These are phyloP conservation scores for Bruguiera hainesii DNA, from an alignment of 441 rosid genomes.

Conservation along the genomic window DNA sequence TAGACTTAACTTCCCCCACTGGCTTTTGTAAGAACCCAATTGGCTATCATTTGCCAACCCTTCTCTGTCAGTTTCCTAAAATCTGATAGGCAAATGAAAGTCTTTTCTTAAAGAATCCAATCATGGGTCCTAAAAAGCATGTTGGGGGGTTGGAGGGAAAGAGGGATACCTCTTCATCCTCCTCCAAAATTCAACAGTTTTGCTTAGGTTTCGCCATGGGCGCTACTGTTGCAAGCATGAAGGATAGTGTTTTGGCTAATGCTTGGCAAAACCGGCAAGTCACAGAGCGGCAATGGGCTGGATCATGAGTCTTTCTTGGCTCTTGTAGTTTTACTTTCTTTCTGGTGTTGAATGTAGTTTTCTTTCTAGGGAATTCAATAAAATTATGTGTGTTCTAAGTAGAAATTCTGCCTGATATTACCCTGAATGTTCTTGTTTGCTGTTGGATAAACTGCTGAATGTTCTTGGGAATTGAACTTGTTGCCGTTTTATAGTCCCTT, in stretches of 20 bases:
- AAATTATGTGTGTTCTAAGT: not conserved
- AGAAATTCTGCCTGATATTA: not conserved
- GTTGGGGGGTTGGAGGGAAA: constrained; percentile 20
- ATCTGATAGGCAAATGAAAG: constrained; percentile 31
- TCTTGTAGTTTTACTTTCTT: constrained; percentile 14
- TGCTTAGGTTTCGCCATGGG: constrained; percentile 31
- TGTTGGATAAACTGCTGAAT: constrained; percentile 7
- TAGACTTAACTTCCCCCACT: constrained; percentile 31
- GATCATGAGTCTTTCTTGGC: constrained; percentile 32
- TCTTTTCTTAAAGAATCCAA: constrained; percentile 25
- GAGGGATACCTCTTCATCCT: constrained; percentile 3
- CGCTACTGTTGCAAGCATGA: not conserved
- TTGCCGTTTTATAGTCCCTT: no score
- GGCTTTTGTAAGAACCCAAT: constrained; percentile 29
- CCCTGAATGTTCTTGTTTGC: not conserved
- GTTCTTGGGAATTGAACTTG: no score
- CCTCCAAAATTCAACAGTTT: constrained; percentile 39
- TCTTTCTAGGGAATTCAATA: constrained; percentile 14
- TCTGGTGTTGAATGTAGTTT: not conserved
- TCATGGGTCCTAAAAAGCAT: constrained; percentile 35
- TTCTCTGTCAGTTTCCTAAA: constrained; percentile 29
- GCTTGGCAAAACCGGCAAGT: constrained; percentile 65
- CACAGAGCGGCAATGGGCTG: constrained; percentile 59
- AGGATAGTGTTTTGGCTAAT: constrained; percentile 22
- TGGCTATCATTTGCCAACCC: constrained; percentile 13